Conservation (phyloP, 495 filamentous ascomycete genomes). For the Thozetella sp. region DNA sequence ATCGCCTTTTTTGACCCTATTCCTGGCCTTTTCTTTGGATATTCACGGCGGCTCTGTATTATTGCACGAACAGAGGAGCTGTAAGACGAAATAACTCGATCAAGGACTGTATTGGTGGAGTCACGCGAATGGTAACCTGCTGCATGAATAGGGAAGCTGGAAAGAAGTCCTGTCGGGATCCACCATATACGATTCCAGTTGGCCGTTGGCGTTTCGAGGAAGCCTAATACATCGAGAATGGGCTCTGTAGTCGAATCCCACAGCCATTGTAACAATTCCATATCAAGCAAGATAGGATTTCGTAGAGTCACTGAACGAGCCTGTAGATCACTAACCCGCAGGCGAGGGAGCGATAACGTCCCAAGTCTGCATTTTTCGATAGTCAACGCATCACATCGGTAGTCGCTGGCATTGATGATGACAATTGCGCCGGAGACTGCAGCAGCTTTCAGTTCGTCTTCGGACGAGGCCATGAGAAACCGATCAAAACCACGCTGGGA, state of each 20-base stretch:
- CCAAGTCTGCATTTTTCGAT: not conserved
- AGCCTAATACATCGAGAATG: constrained; percentile 11
- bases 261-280: constrained; percentile 7
- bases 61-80: constrained; percentile 27
- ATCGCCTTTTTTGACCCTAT: constrained; percentile 8
- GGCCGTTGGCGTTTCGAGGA: not conserved
- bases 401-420: not conserved
- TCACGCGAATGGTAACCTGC: constrained; percentile 8
- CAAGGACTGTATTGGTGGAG: constrained; percentile 14
- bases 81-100: constrained; percentile 29
- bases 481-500: constrained; percentile 9
- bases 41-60: not conserved
- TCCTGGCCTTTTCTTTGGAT: not conserved
- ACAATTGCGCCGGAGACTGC: constrained; percentile 1
- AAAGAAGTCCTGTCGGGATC: constrained; percentile 20
- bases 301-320: not conserved
- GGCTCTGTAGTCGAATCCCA: constrained; percentile 10
- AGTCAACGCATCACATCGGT: not conserved
- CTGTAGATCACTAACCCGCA: not conserved
- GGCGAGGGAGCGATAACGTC: not conserved
- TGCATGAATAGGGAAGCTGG: constrained; percentile 23
- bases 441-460: constrained; percentile 12
- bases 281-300: not conserved
- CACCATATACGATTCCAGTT: constrained; percentile 20
- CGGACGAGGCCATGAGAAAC: constrained; percentile 11